Evolutionary conservation across 345 rosid species (phyloP).

Genomic region (Pseudoturritis turrita): DNA sequence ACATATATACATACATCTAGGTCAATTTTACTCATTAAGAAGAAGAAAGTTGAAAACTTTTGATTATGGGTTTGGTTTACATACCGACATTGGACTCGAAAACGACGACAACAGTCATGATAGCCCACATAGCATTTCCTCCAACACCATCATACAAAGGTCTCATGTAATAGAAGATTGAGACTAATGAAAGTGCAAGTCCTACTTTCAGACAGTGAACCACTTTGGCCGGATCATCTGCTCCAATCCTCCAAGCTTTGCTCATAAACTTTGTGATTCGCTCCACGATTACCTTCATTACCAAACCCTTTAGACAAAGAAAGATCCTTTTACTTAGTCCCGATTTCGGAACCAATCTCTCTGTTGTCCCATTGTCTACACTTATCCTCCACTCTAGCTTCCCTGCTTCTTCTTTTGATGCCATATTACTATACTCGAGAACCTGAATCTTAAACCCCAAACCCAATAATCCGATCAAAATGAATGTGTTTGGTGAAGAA

Average conservation of each 20-base stretch:
- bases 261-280: constrained; percentile 30
- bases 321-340: constrained; percentile 23
- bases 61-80: constrained; percentile 18
- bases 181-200: constrained; percentile 58
- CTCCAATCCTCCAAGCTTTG: constrained; percentile 58
- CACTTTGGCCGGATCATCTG: constrained; percentile 59
- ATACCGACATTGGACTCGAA: constrained; percentile 60
- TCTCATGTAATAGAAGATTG: constrained; percentile 64
- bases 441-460: neutral
- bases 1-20: neutral
- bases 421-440: constrained; percentile 18
- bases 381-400: constrained; percentile 60
- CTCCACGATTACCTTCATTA: constrained; percentile 24
- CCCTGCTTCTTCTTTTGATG: constrained; percentile 30
- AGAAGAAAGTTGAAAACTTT: neutral
- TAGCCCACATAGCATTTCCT: constrained; percentile 71
- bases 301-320: constrained; percentile 26
- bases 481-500: neutral
- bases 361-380: constrained; percentile 36
- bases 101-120: constrained; percentile 78
- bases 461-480: neutral
- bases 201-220: constrained; percentile 71
- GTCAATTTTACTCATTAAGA: neutral
- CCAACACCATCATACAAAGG: constrained; percentile 66
- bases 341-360: constrained; percentile 30